Base-by-base conservation (phyloP, 306 rosid species). In the Vachellia collinsii region DNA sequence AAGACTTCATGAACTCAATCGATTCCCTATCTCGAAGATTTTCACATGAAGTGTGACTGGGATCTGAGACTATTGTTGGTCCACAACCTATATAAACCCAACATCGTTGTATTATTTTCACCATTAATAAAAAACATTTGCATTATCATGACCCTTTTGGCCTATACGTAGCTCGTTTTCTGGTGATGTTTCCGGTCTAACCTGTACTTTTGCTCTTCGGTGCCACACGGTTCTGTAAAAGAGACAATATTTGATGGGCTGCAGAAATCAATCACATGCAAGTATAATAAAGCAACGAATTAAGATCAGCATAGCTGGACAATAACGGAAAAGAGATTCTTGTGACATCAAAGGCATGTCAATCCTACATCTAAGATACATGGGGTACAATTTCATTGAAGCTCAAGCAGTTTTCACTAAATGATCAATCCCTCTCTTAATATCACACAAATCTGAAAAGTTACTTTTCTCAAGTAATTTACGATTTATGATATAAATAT, bases 221-320 rank as follows among this genome's bases (percentile, higher is more conserved):
- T 71, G 82, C 73, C 88, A 13, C 61, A n/a, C 92, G 91, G 29
- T 81, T 85, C 77, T 89, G 97, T 78, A 94, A 88, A 79, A 89
- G 74, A 71, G 91, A 89, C 91, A 94, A 80, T 74, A 94, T 94
- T 83, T 90, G 91, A 84, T 76, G 70, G 80, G 81, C 97, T 94
- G 94, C 97, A 88, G 64, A 80, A 71, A 66, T 82, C 77, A 77
- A 75, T 44, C 51, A 37, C 29, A 63, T 34, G n/a, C 17, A 72
- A 51, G 70, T 66, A 67, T 72, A 59, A 70, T 25, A 62, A 82
- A 73, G 73, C 65, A 59, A 44, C 71, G 51, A 58, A 38, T 71
- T 59, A 66, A 74, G 71, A 54, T 39, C 83, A 69, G 70, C 63
- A 81, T 81, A 65, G 39, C 20, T 34, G 58, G 39, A 78, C 44